Percentiles rank a stretch among this genome's conserved stretches.
Conservation (phyloP, 2,329 filamentous ascomycete genomes). For the Microcyclospora tardicrescens region DNA sequence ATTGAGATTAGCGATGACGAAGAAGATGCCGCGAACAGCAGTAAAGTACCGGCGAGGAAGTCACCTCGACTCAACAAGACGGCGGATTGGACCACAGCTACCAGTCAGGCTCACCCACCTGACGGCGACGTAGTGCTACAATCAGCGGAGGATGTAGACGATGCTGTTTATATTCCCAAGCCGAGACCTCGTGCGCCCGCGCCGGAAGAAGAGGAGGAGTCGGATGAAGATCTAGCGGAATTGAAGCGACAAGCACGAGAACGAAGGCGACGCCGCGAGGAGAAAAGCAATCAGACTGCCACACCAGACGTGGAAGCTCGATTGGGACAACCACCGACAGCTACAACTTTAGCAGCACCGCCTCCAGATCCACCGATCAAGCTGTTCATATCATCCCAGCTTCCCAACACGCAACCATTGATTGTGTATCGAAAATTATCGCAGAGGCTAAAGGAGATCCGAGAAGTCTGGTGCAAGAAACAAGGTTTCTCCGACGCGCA, state of each 20-base stretch:
- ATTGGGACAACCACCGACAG: slow-evolving; percentile 4
- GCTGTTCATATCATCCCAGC: slow-evolving; percentile 55
- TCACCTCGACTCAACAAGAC: slow-evolving; percentile 7
- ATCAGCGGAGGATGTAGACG: slow-evolving; percentile 5
- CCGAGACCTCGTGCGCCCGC: too few species aligned
- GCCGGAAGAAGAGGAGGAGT: slow-evolving; percentile 16
- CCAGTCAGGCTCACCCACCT: slow-evolving; percentile 1
- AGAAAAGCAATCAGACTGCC: slow-evolving; percentile 7
- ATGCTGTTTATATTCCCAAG: slow-evolving; percentile 9
- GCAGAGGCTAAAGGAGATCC: slow-evolving; percentile 54
- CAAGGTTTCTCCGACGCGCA: slow-evolving; percentile 42
- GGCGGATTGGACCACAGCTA: slow-evolving; percentile 2
- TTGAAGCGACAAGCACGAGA: slow-evolving; percentile 31
- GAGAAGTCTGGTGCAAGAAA: slow-evolving; percentile 54
- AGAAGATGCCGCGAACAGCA: background rate
- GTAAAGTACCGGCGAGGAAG: slow-evolving; percentile 7
- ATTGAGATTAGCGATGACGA: slow-evolving; percentile 6
- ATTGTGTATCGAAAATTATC: slow-evolving; percentile 54
- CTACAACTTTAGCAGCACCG: slow-evolving; percentile 8
- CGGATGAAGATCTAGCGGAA: slow-evolving; percentile 32
- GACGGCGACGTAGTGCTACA: background rate
- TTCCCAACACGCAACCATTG: slow-evolving; percentile 48
- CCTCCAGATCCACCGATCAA: slow-evolving; percentile 40
- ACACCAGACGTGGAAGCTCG: slow-evolving; percentile 5
- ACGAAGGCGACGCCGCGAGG: slow-evolving; percentile 19